Percentiles rank a stretch among this genome's conserved stretches.
Evolutionary conservation across 176 grass and related monocot species (phyloP).

Genomic region (Elaeis guineensis): DNA sequence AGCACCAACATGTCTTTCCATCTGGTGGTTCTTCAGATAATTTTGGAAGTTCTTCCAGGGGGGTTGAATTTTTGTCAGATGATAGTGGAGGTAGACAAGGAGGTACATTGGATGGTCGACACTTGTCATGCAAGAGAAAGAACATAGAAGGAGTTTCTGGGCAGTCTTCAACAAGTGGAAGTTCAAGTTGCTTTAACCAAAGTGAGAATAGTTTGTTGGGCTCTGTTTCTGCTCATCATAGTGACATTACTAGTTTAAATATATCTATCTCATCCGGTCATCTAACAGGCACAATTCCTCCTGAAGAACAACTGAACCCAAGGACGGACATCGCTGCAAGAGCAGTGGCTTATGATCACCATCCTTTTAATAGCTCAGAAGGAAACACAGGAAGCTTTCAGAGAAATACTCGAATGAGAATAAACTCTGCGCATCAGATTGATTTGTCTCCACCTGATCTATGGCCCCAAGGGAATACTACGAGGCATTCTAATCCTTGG

Average conservation of each 20-base stretch:
- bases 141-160: slow-evolving; percentile 6
- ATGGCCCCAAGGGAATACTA: slow-evolving; percentile 12
- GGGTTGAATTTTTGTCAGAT: slow-evolving; percentile 6
- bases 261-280: slow-evolving; percentile 1
- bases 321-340: not conserved
- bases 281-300: not conserved
- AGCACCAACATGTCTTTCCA: not conserved
- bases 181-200: slow-evolving; percentile 1
- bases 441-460: slow-evolving; percentile 4
- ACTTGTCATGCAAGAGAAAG: slow-evolving; percentile 18
- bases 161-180: slow-evolving; percentile 12
- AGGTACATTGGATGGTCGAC: not conserved
- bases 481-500: slow-evolving; percentile 2
- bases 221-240: not conserved
- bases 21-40: slow-evolving; percentile 7
- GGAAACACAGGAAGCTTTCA: slow-evolving; percentile 11
- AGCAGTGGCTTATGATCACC: not conserved
- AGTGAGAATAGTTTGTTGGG: slow-evolving; percentile 4
- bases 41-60: slow-evolving; percentile 10
- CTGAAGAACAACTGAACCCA: not conserved
- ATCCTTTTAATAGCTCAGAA: slow-evolving; percentile 2
- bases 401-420: slow-evolving; percentile 18
- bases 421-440: slow-evolving; percentile 4
- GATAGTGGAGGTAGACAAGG: slow-evolving; percentile 3
- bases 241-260: slow-evolving; percentile 1